Conservation (phyloP, 2,329 filamentous ascomycete genomes). For the Neocatenulostroma microsporum region DNA sequence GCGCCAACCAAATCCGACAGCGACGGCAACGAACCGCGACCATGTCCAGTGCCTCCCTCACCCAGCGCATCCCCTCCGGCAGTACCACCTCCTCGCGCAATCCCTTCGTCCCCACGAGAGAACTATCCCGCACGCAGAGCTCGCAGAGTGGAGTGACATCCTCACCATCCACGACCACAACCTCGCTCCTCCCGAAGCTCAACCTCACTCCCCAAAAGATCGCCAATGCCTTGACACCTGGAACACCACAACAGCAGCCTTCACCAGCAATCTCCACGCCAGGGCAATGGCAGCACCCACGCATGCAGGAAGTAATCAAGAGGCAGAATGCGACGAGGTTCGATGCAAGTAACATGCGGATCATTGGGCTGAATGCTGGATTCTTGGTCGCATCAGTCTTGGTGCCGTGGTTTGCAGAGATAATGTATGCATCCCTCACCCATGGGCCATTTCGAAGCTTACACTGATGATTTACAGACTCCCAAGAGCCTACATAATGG, state of each 20-base stretch:
- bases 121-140: neutral
- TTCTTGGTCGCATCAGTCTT: constrained; percentile 47
- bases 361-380: constrained; percentile 59
- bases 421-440: constrained; percentile 8
- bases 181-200: constrained; percentile 11
- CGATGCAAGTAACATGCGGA: constrained; percentile 64
- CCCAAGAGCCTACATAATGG: constrained; percentile 13
- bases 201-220: constrained; percentile 7
- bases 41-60: constrained; percentile 2
- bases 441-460: constrained; percentile 4
- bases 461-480: constrained; percentile 8
- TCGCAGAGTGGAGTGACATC: neutral
- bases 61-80: constrained; percentile 1
- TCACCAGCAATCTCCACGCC: constrained; percentile 23
- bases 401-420: constrained; percentile 31
- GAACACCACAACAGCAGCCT: constrained; percentile 12
- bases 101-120: constrained; percentile 5
- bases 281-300: constrained; percentile 86
- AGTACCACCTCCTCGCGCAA: neutral
- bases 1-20: neutral
- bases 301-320: constrained; percentile 74
- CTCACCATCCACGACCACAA: constrained; percentile 6
- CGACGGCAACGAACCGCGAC: constrained; percentile 5
- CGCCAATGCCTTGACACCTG: constrained; percentile 2
- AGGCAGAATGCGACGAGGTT: constrained; percentile 74